Conservation (phyloP, 129 eudicot genomes). For the Daucus carota region DH1_v3.0 NC_030388.2:13341001-13341500, state of each 20-base stretch:
- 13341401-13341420: background rate
- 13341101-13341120: conserved; percentile 92
- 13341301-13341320: background rate
- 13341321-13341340: background rate
- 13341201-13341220: background rate
- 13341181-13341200: background rate
- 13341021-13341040: background rate
- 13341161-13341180: conserved; percentile 12
- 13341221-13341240: background rate
- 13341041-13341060: background rate
- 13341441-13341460: background rate
- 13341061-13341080: conserved; percentile 6
- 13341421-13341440: background rate
- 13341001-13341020: background rate
- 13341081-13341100: conserved; percentile 58
- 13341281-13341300: background rate
- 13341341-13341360: background rate
- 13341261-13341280: background rate
- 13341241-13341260: too few species aligned
- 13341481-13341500: background rate
- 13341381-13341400: background rate
- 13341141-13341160: conserved; percentile 9
- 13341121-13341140: conserved; percentile 75
- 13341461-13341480: background rate
- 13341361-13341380: background rate